Base-by-base conservation (phyloP, 1,284 basidiomycete genomes). In the Trametes hirsuta region DNA sequence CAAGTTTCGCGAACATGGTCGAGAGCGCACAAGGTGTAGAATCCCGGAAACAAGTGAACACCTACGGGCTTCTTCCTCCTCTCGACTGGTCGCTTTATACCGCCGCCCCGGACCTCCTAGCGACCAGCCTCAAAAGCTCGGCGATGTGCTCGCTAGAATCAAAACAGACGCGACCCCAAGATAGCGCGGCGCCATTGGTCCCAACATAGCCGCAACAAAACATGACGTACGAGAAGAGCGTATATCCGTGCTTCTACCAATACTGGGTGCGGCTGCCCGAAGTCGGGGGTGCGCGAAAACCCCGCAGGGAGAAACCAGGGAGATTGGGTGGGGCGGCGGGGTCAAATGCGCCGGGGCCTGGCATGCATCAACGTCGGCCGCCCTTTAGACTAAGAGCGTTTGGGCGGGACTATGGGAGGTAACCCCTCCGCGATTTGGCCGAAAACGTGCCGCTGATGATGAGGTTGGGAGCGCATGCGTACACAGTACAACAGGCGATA, bases 1-100 rank as follows among this genome's bases (percentile, higher is more conserved):
- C 66, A 44, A 76, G 60, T 47, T 69, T 69, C 50, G 66, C 61
- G 59, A 71, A 55, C 72, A 73, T 72, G 25, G 53, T 62, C 41
- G 37, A n/a, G 24, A 34, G 41, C 14, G 34, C 15, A 24, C 14
- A 21, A 1, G 6, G 56, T 30, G 40, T 15, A 22, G 53, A 30
- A 8, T 30, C 8, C 5, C 30, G 30, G 4, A 15, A 30, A 44
- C 35, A 4, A 51, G 11, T 42, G 40, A 47, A 46, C 48, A 15
- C 41, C 55, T 50, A 21, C 30, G 48, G 30, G 11, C 22, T 34
- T 37, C 21, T 15, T 15, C 5, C 18, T 5, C 35, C 35, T 9
- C 21, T 4, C 41, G 15, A 11, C 15, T 40, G 14, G 9, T 12
- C 30, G 14, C 30, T 57, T 55, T 55, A 59, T 55, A 58, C 46